Evolutionary conservation across 2,329 filamentous ascomycete species (phyloP).

Genomic region (Tolypocladium guangdongense): DNA sequence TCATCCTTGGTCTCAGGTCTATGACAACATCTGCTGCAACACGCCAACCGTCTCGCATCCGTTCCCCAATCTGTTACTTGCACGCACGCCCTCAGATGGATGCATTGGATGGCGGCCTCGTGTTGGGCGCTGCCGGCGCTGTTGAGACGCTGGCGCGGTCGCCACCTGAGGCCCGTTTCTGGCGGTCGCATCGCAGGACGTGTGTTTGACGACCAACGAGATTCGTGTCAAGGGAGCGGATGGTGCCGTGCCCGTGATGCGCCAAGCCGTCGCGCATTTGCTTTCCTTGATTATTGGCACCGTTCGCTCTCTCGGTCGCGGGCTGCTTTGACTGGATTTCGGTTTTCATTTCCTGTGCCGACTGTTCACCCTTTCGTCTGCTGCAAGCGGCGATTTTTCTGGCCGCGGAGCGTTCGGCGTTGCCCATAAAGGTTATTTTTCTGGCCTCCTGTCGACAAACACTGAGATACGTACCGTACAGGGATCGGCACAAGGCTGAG

Average conservation of each 20-base stretch:
- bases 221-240: no score
- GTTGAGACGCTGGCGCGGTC: background rate
- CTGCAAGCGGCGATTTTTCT: background rate
- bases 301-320: background rate
- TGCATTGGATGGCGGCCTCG: background rate
- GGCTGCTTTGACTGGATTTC: background rate
- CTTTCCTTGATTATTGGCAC: background rate
- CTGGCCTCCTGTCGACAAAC: background rate
- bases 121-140: background rate
- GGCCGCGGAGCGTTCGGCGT: background rate
- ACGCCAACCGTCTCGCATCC: background rate
- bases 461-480: background rate
- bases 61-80: no score
- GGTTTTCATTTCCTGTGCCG: background rate
- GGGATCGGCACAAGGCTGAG: background rate
- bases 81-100: background rate
- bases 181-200: background rate
- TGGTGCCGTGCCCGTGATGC: background rate
- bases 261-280: background rate
- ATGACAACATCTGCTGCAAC: background rate
- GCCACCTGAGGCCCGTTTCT: background rate
- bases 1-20: background rate
- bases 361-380: background rate
- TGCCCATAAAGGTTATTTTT: background rate
- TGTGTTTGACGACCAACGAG: background rate